phyloP scores from a whole-genome alignment of 2,329 filamentous ascomycete genomes.

The Claviceps sp. region DNA sequence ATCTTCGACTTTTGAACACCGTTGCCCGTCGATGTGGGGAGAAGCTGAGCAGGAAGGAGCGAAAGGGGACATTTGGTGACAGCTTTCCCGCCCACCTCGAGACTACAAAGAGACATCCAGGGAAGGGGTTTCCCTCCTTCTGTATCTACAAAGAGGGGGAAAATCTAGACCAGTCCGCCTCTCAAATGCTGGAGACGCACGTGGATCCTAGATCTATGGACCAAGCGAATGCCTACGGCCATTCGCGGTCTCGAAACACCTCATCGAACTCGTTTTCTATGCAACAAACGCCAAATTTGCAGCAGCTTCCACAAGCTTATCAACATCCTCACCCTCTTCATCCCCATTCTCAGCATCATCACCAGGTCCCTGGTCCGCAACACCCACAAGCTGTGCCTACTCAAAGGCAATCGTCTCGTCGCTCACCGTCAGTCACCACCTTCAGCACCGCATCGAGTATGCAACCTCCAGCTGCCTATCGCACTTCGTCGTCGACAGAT shows the following conservation, averaged over 20 bases:
- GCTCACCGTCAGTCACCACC: slow-evolving; percentile 53
- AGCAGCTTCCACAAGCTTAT: slow-evolving; percentile 13
- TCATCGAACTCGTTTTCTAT: slow-evolving; percentile 40
- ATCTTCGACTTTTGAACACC: neutral
- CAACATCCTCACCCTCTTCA: slow-evolving; percentile 15
- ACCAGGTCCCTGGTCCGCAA: slow-evolving; percentile 5
- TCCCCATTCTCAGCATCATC: slow-evolving; percentile 20
- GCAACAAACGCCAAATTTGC: slow-evolving; percentile 15
- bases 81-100: neutral
- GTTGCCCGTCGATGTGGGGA: neutral
- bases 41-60: neutral
- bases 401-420: slow-evolving; percentile 23
- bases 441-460: slow-evolving; percentile 60
- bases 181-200: slow-evolving; percentile 20
- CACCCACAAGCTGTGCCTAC: slow-evolving; percentile 4
- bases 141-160: neutral
- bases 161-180: neutral
- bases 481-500: slow-evolving; percentile 41
- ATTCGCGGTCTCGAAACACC: slow-evolving; percentile 42
- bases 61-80: neutral
- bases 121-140: neutral
- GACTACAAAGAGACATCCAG: neutral
- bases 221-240: slow-evolving; percentile 30
- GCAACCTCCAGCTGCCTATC: slow-evolving; percentile 43
- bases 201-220: slow-evolving; percentile 20